phyloP scores from a whole-genome alignment of 371 early-diverging fungal genomes.

The Rhizopus microsporus region DNA sequence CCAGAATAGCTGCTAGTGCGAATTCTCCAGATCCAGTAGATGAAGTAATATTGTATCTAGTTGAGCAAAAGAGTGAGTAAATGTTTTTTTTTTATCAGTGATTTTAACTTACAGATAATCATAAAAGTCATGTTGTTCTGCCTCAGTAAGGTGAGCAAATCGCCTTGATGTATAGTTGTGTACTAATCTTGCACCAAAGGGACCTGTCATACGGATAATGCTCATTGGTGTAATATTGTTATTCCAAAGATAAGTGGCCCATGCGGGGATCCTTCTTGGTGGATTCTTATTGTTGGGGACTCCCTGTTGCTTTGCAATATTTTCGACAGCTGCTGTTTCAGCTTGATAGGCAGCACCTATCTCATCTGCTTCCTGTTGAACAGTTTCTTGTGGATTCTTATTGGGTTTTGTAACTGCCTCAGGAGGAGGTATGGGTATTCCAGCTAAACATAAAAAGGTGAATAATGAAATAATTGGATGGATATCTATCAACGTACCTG shows the following conservation, averaged over 20 bases:
- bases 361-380: constrained; percentile 37
- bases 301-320: constrained; percentile 14
- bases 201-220: constrained; percentile 77
- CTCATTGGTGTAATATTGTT: constrained; percentile 80
- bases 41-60: constrained; percentile 75
- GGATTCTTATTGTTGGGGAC: constrained; percentile 15
- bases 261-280: constrained; percentile 38
- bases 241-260: constrained; percentile 70
- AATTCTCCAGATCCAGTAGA: constrained; percentile 79
- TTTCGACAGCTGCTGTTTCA: constrained; percentile 28
- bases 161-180: constrained; percentile 68
- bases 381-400: constrained; percentile 28
- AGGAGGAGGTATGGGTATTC: constrained; percentile 56
- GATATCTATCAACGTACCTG: constrained; percentile 43
- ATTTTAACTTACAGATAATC: constrained; percentile 55
- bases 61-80: constrained; percentile 15
- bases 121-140: constrained; percentile 62
- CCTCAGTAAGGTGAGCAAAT: constrained; percentile 64
- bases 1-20: constrained; percentile 73
- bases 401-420: constrained; percentile 27
- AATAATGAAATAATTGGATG: neutral
- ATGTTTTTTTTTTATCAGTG: no score
- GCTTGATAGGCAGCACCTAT: constrained; percentile 34
- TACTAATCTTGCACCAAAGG: constrained; percentile 76
- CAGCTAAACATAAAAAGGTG: constrained; percentile 36